phyloP scores from a whole-genome alignment of 139 green algal genomes.

The Chlorella ohadii region DNA sequence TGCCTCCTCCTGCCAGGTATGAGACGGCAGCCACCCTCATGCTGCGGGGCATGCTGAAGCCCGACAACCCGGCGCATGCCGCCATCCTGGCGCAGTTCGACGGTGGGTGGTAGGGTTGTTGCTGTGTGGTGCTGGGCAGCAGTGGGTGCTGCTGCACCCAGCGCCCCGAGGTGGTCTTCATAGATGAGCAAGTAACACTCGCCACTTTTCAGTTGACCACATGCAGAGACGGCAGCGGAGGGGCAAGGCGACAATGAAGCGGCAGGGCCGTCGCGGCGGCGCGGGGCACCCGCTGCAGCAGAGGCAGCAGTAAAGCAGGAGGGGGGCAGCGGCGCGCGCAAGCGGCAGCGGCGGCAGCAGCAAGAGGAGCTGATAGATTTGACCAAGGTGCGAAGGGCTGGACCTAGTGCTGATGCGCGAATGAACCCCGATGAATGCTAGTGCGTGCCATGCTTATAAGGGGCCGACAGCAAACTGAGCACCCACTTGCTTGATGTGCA shows the following conservation, averaged over 20 bases:
- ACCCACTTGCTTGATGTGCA: too few relatives aligned
- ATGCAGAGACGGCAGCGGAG: not conserved
- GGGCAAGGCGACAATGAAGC: not conserved
- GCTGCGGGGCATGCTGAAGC: constrained; percentile 8
- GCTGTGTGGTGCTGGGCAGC: not conserved
- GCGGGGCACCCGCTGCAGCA: not conserved
- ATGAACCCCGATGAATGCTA: too few relatives aligned
- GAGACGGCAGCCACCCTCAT: constrained; percentile 10
- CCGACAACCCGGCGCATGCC: not conserved
- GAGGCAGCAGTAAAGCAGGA: not conserved
- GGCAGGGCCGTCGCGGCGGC: not conserved
- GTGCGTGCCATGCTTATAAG: too few relatives aligned
- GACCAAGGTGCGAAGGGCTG: not conserved
- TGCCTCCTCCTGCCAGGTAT: not conserved
- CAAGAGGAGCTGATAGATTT: not conserved
- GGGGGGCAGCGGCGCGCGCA: not conserved
- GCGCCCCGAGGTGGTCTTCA: too few relatives aligned
- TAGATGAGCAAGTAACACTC: too few relatives aligned
- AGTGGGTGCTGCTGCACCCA: too few relatives aligned
- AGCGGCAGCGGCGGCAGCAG: not conserved
- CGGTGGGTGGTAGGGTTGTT: not conserved
- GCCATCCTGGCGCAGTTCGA: constrained; percentile 15
- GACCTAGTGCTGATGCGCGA: too few relatives aligned
- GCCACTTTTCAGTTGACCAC: too few relatives aligned
- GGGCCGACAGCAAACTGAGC: too few relatives aligned